Evolutionary conservation across 2,329 filamentous ascomycete species (phyloP), one percentile per base, ranked within the genome.

Genomic region (Magnaporthiopsis poae): DNA sequence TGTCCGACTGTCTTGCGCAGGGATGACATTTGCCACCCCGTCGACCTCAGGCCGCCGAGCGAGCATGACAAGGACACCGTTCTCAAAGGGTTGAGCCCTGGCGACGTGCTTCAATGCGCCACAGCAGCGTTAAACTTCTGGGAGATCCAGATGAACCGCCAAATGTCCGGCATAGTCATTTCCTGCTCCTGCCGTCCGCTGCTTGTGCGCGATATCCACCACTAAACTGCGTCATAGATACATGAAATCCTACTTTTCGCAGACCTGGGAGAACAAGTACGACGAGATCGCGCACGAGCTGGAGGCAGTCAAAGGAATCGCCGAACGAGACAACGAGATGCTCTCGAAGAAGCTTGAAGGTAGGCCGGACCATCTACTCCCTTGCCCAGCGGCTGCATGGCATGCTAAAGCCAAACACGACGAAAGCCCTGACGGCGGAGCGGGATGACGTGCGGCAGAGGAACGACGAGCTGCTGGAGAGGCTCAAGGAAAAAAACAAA

Each of bases 31-130:
- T 90, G 88, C 4, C 86, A 90, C 12, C 81, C 88, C 27, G 85
- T 88, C 0, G 83, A 87, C 36, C 81, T 97, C 60, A 90, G 88
- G 68, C 92, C 92, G 68, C 92, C 92, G 0, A 88, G 87, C 0
- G 93, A 97, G 72, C 92, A 96, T 70, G 96, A 95, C 80, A 96
- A 96, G 76, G 92, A 90, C 0, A 93, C 88, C 68, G 85, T 96
- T 0, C 80, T 97, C 13, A 92, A 90, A 72, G 94, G 94, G 0
- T 79, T 97, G 0, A 90, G 87, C 68, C 94, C 94, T 0, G 88
- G 84, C 46, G 82, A 88, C 36, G 90, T 97, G 69, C 92, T 96
- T 84, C 93, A 96, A 71, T 96, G 92, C 76, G 90, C 91, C 29
- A 87, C 89, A 5, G 84, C 90, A 70, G 92, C 89, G 0, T 77